Base-by-base conservation (phyloP, 2,329 filamentous ascomycete genomes). In the Exophiala viscosa region DNA sequence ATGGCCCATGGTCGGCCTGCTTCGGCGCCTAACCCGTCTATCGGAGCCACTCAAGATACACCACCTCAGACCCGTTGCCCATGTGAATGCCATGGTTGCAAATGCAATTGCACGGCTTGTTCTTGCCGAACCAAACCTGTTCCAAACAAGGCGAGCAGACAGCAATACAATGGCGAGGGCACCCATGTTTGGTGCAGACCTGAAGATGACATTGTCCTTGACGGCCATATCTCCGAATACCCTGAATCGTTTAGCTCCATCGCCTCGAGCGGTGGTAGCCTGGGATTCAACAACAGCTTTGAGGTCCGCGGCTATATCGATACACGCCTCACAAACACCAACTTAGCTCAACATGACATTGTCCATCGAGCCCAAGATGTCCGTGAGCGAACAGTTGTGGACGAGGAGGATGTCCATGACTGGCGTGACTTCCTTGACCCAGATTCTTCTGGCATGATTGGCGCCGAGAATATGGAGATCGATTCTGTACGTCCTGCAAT, bases 371-470 rank as follows among this genome's bases (percentile, higher is more conserved):
- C 23, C 23, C 23, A 5, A 28, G 8, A 28, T 28, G 23, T 28
- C 23, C 23, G 23, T 28, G 23, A 28, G 8, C 5, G 8, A 28
- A 10, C 28, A 2, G 32, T 33, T 31, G 18, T 39, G 15, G 40
- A 49, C 31, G n/a, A 17, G 13, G 45, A 56, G 11, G 50, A 53
- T 20, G 35, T 38, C n/a, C 35, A 33, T 18, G 32, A 38, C 5
- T 28, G 5, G 5, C n/a, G 28, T 10, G 32, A 50, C 23, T 45
- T 45, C 14, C 34, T 45, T 14, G 48, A 33, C 14, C 44, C 31
- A 14, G 45, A 56, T 36, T 52, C 54, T 17, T 56, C 54, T 6
- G 45, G 45, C 31, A 56, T 56, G 54, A 38, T 56, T 33, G 28
- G 45, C 5, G 31, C 42, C 3, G 54, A 46, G 13, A 18, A 43